Base-by-base conservation (phyloP, 2,329 filamentous ascomycete species). In the Penicillium fuscoglaucum region DNA sequence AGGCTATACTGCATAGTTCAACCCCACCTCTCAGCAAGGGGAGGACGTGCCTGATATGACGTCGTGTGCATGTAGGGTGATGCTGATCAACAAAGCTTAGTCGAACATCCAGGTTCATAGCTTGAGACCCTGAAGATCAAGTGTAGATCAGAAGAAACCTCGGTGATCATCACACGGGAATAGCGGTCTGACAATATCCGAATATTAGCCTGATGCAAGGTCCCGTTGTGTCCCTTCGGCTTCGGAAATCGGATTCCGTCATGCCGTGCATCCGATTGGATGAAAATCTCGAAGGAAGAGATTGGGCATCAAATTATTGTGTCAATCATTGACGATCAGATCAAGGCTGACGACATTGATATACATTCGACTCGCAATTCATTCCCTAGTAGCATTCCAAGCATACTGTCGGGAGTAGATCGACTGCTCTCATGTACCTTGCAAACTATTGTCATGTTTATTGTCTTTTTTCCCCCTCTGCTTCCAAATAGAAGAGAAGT, bases 261-360 rank as follows among this genome's bases (percentile, higher is more conserved):
- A 31, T 45, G 55, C 55, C 55, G 55, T 21, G 44, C 24, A 43
- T 54, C 43, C 43, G 28, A 58, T 54, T 58, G 55, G 50, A 37
- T 26, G 6, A 13, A 41, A 49, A 31, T 1, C 2, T 24, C 19
- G 2, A 28, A n/a, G 41, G 12, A 33, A 33, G 19, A 21, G 4
- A n/a, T 29, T 56, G 33, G 39, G n/a, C 15, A 31, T 46, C 40
- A 31, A 53, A 46, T 44, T 53, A 46, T 45, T 17, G 17, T 28
- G 51, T 37, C 21, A 52, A 52, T 51, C 39, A 37, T 15, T 33
- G 47, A 19, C n/a, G 39, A 52, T 52, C 54, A 15, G 5, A 35
- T 39, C 31, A 44, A 24, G 19, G 39, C 15, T 29, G 54, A 24
- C 13, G 40, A 45, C 13, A 9, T 31, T 39, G 47, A 35, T 45